Conservation (phyloP, 495 filamentous ascomycete species). For the Collariella sp. region DNA sequence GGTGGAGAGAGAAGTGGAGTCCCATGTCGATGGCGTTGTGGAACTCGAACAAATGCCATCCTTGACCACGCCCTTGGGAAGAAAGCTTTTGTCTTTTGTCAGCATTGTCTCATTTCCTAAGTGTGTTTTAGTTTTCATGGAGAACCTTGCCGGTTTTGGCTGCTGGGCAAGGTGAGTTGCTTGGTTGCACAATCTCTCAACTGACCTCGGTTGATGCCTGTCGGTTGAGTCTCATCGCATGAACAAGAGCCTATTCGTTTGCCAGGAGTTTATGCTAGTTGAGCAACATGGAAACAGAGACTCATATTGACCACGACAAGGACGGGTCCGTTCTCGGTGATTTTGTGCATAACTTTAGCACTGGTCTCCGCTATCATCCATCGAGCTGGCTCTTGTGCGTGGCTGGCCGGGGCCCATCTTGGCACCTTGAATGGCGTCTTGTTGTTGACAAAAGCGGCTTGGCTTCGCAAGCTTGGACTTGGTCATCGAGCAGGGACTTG, state of each 20-base stretch:
- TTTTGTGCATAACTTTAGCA: too few species aligned
- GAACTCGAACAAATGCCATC: not conserved
- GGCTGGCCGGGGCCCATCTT: not conserved
- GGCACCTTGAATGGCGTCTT: not conserved
- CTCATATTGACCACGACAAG: not conserved
- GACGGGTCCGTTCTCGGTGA: constrained; percentile 1
- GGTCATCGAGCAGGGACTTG: not conserved
- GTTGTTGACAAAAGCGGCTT: constrained; percentile 8
- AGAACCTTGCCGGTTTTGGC: constrained; percentile 5
- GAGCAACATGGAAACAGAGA: not conserved
- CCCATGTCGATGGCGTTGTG: not conserved
- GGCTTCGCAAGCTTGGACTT: not conserved
- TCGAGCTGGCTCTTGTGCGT: not conserved
- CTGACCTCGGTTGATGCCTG: not conserved
- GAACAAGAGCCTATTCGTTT: constrained; percentile 6
- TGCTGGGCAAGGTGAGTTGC: not conserved
- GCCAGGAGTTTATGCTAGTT: not conserved
- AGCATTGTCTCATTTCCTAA: constrained; percentile 2
- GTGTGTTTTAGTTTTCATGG: too few species aligned
- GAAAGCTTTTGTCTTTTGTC: too few species aligned
- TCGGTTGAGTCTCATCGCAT: not conserved
- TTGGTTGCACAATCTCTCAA: not conserved
- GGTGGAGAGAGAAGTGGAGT: not conserved
- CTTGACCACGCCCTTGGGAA: not conserved
- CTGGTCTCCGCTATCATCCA: not conserved